phyloP scores from a whole-genome alignment of 2,329 filamentous ascomycete genomes.

The Diplodia corticola region DNA sequence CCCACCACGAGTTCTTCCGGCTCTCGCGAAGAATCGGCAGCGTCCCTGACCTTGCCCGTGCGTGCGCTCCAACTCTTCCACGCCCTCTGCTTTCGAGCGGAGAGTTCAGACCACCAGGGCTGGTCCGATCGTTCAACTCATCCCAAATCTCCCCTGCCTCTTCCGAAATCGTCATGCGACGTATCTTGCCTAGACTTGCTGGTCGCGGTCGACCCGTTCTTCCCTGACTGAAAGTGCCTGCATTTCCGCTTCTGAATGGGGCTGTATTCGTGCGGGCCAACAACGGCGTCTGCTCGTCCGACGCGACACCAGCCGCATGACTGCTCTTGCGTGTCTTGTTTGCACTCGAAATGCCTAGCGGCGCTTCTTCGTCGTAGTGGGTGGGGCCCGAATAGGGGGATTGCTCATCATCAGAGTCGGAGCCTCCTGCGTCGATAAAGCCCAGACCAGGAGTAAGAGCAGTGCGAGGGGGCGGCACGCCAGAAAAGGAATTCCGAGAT shows the following conservation, averaged over 20 bases:
- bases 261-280: slow-evolving; percentile 37
- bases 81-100: slow-evolving; percentile 15
- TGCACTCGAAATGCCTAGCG: slow-evolving; percentile 17
- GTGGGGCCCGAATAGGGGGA: slow-evolving; percentile 24
- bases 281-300: slow-evolving; percentile 39
- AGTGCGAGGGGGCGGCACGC: slow-evolving; percentile 55
- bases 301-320: slow-evolving; percentile 27
- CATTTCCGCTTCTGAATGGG: slow-evolving; percentile 24
- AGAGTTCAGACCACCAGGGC: background rate
- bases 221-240: background rate
- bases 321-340: slow-evolving; percentile 17
- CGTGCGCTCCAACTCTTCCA: slow-evolving; percentile 1
- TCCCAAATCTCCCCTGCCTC: slow-evolving; percentile 84
- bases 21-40: background rate
- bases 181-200: slow-evolving; percentile 27
- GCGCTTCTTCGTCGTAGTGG: slow-evolving; percentile 20
- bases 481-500: slow-evolving; percentile 38
- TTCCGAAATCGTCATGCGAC: slow-evolving; percentile 55
- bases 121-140: slow-evolving; percentile 71
- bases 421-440: slow-evolving; percentile 56
- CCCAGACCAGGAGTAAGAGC: slow-evolving; percentile 80
- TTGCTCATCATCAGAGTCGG: slow-evolving; percentile 26
- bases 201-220: background rate
- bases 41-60: slow-evolving; percentile 8
- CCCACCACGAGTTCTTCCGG: slow-evolving; percentile 17